A percentile compares a stretch with the other conserved stretches of the same genome.
Conservation (phyloP, 2,329 filamentous ascomycete species). For the Exutisphaerella laricina region DNA sequence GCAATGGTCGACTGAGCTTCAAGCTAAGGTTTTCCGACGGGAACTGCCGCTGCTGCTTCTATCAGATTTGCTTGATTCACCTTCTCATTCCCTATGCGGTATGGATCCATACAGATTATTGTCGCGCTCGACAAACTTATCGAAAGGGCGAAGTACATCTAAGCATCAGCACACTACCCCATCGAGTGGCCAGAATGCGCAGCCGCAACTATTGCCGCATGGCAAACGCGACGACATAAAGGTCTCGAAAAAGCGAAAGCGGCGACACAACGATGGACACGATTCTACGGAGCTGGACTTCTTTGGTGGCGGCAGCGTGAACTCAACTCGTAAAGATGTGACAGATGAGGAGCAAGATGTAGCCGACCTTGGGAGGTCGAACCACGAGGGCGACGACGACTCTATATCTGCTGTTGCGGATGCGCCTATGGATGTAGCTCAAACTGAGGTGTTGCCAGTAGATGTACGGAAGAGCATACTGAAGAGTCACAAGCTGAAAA, state of each 20-base stretch:
- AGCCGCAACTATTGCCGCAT: constrained; percentile 59
- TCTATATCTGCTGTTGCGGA: background rate
- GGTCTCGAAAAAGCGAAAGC: background rate
- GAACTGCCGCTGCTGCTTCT: too few species aligned
- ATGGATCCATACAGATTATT: constrained; percentile 73
- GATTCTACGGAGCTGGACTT: constrained; percentile 40
- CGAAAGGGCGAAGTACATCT: constrained; percentile 38
- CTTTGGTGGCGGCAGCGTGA: constrained; percentile 30
- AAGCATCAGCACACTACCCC: constrained; percentile 50
- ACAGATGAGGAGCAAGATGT: too few species aligned
- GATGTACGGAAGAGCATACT: constrained; percentile 28
- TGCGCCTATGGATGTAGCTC: background rate
- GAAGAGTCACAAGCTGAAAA: constrained; percentile 34
- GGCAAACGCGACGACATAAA: constrained; percentile 25
- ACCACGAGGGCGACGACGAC: constrained; percentile 2
- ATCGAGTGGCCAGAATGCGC: constrained; percentile 58
- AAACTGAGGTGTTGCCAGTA: constrained; percentile 1
- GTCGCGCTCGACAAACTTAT: constrained; percentile 61
- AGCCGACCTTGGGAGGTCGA: too few species aligned
- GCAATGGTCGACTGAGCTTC: too few species aligned
- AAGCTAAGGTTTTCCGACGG: too few species aligned
- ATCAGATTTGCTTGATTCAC: background rate
- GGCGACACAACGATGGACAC: constrained; percentile 36
- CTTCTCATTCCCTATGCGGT: too few species aligned
- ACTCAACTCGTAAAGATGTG: too few species aligned